Evolutionary conservation across 2,329 filamentous ascomycete genomes (phyloP).

Genomic region (Sporothrix luriei): DNA sequence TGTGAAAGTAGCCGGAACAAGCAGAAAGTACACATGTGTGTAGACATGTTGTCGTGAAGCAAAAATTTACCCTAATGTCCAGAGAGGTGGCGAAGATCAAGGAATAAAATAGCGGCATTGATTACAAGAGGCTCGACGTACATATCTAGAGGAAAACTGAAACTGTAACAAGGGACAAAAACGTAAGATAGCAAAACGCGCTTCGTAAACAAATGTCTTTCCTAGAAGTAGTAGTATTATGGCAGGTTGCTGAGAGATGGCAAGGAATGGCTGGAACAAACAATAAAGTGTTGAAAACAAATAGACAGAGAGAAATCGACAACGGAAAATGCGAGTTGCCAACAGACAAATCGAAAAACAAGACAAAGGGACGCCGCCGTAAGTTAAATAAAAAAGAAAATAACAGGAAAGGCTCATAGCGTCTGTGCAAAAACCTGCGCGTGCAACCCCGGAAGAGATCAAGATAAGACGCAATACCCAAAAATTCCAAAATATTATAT

Average conservation of each 20-base stretch:
- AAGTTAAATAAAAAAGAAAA: not conserved
- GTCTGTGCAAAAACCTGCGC: constrained; percentile 22
- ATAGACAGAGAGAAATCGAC: not conserved
- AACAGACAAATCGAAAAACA: not conserved
- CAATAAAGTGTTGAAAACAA: not conserved
- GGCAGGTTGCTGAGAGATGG: not conserved
- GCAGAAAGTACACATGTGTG: too few species aligned
- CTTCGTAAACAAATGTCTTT: constrained; percentile 8
- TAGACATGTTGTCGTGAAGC: too few species aligned
- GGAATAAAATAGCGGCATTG: too few species aligned
- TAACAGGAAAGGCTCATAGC: constrained; percentile 21
- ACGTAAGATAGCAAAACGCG: not conserved
- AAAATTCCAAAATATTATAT: constrained; percentile 20
- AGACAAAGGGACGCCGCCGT: constrained; percentile 13
- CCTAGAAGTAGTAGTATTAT: constrained; percentile 18
- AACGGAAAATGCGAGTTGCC: constrained; percentile 13
- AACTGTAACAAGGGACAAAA: not conserved
- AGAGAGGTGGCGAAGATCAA: too few species aligned
- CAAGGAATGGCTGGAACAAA: not conserved
- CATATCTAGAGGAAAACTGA: not conserved
- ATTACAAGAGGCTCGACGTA: too few species aligned
- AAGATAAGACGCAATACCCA: not conserved
- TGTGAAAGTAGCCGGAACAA: too few species aligned
- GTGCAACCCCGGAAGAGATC: constrained; percentile 5
- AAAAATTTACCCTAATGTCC: too few species aligned